These are phyloP conservation scores for Samsoniella hepiali DNA, from an alignment of 2,329 filamentous ascomycete species.

Conservation along the genomic window DNA sequence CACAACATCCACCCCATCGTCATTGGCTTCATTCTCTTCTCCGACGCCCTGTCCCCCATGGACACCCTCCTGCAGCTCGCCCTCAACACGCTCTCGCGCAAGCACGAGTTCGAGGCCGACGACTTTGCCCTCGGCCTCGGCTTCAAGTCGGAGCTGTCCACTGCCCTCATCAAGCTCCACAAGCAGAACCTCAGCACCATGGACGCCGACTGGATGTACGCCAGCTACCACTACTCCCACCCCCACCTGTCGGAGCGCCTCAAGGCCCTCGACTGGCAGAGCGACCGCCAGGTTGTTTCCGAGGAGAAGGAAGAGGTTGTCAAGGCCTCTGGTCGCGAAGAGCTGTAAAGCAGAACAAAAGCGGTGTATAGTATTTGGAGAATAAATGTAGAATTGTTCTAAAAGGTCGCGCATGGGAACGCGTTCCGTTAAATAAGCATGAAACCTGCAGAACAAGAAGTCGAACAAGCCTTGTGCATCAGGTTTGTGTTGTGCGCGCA, in stretches of 20 bases:
- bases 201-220: conserved; percentile 98
- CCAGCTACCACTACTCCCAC: conserved; percentile 97
- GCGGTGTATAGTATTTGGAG: background rate
- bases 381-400: background rate
- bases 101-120: conserved; percentile 95
- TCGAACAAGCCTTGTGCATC: background rate
- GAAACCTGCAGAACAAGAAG: background rate
- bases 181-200: conserved; percentile 97
- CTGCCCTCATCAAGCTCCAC: conserved; percentile 92
- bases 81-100: conserved; percentile 93
- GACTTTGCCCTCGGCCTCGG: conserved; percentile 82
- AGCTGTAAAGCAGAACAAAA: conserved; percentile 47
- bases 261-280: conserved; percentile 84
- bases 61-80: conserved; percentile 91
- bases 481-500: background rate
- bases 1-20: conserved; percentile 80
- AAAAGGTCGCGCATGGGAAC: background rate
- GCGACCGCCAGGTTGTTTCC: conserved; percentile 44
- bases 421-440: background rate
- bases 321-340: conserved; percentile 72
- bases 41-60: conserved; percentile 90
- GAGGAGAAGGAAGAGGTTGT: conserved; percentile 48
- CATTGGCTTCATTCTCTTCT: conserved; percentile 96
- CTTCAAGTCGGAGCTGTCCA: conserved; percentile 77
- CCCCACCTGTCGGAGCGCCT: conserved; percentile 92